A percentile compares a stretch with the other conserved stretches of the same genome.
Evolutionary conservation across 441 rosid species (phyloP).

Genomic region (Adansonia rubrostipa): DNA sequence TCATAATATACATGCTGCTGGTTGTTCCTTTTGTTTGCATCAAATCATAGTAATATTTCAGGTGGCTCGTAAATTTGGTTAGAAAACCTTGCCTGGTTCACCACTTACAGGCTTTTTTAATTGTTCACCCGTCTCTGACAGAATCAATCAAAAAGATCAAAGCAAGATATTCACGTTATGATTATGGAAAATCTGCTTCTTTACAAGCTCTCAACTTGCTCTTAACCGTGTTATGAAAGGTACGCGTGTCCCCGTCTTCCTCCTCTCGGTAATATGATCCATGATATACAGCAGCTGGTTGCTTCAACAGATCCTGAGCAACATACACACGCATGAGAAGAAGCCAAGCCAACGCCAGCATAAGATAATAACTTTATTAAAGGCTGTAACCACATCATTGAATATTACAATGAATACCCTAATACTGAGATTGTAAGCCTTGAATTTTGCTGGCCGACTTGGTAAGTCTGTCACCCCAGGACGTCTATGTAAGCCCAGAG

Average conservation of each 20-base stretch:
- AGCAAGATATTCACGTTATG: not conserved
- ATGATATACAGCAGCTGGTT: not conserved
- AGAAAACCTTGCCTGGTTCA: too few species aligned
- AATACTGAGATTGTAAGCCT: too few species aligned
- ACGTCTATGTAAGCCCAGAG: too few species aligned
- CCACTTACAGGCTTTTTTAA: too few species aligned
- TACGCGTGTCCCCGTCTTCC: not conserved
- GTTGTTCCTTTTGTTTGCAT: too few species aligned
- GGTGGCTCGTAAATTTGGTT: too few species aligned
- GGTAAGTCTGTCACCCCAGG: too few species aligned
- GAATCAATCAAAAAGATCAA: not conserved
- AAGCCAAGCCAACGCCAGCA: not conserved
- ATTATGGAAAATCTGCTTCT: not conserved
- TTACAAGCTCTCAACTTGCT: not conserved
- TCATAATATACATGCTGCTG: too few species aligned
- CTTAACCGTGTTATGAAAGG: not conserved
- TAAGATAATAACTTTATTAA: not conserved
- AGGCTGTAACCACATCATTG: too few species aligned
- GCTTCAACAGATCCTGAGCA: not conserved
- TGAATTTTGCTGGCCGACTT: too few species aligned
- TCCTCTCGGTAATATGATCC: not conserved
- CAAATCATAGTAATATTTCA: too few species aligned
- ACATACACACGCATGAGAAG: not conserved
- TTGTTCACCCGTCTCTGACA: not conserved
- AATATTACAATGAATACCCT: too few species aligned